Base-by-base conservation (phyloP, 805 yeast genomes). In the Candida maris region DNA sequence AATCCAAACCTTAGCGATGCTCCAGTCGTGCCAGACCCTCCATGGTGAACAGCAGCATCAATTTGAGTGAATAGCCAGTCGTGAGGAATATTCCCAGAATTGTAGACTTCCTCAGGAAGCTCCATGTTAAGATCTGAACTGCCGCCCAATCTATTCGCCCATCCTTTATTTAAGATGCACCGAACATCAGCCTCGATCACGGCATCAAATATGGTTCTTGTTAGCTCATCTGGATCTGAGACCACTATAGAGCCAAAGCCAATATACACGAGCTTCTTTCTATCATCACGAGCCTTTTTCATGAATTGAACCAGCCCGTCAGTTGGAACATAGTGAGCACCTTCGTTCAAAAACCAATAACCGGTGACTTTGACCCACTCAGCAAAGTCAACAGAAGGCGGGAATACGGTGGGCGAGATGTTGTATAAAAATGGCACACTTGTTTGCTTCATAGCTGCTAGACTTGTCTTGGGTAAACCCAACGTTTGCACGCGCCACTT, bases 171-270 rank as follows among this genome's bases (percentile, higher is more conserved):
- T 46, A 91, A 64, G 27, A 91, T 77, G 61, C 97, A 91, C 45
- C 86, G 65, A 1, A 91, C 95, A 50, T 77, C 95, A 2, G 96
- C 82, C 35, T 77, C 77, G 14, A 70, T 44, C 1, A 91, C 95
- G 0, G 96, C 91, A 25, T 82, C 82, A 10, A 80, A 74, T 8
- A 91, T 77, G 0, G 95, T 85, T 44, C 70, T 61, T 1, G 96
- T 87, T 60, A 91, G 70, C 36, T 78, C 82, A 30, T 68, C 72
- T 1, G 97, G 89, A 56, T 91, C 80, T 3, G 80, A 70, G 3
- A 91, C 97, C 5, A 91, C 95, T 57, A 91, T 91, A 0, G 96
- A 87, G 0, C 97, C 97, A 64, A 91, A 91, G 0, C 97, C 97
- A 55, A 91, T 84, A 57, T 91, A 91, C 0, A 88, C 95, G 19